Conservation (phyloP, 371 early-diverging fungal species). For the Coemansia sp. region DNA sequence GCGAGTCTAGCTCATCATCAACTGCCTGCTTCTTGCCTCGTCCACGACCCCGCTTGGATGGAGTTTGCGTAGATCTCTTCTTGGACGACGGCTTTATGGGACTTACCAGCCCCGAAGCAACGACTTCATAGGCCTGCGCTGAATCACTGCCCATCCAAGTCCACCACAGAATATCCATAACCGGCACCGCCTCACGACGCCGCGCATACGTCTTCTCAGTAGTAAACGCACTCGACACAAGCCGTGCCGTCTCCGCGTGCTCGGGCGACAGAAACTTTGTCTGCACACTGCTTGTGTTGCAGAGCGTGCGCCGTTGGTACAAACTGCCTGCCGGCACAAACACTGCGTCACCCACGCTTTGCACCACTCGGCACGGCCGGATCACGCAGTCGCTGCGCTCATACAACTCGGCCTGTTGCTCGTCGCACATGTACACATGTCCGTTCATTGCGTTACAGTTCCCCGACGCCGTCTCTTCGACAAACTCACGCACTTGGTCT, state of each 20-base stretch:
- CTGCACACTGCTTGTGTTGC: constrained; percentile 23
- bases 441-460: not conserved
- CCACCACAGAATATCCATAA: constrained; percentile 46
- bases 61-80: not conserved
- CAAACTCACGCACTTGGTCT: constrained; percentile 10
- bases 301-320: constrained; percentile 15
- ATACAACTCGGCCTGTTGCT: constrained; percentile 1
- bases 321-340: constrained; percentile 30
- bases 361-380: constrained; percentile 15
- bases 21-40: not conserved
- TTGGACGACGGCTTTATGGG: not conserved
- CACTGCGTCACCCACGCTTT: constrained; percentile 26
- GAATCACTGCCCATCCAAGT: constrained; percentile 27
- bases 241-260: constrained; percentile 10
- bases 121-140: constrained; percentile 3
- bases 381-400: constrained; percentile 6
- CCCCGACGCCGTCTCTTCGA: not conserved
- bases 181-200: constrained; percentile 24
- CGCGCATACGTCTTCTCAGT: not conserved
- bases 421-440: constrained; percentile 3
- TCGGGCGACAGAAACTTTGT: constrained; percentile 28
- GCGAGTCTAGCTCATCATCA: no score
- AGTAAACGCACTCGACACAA: constrained; percentile 9
- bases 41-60: not conserved
- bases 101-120: not conserved